These are phyloP conservation scores for Buxus sempervirens DNA, from an alignment of 164 flowering plant species.

Conservation along the genomic window DNA sequence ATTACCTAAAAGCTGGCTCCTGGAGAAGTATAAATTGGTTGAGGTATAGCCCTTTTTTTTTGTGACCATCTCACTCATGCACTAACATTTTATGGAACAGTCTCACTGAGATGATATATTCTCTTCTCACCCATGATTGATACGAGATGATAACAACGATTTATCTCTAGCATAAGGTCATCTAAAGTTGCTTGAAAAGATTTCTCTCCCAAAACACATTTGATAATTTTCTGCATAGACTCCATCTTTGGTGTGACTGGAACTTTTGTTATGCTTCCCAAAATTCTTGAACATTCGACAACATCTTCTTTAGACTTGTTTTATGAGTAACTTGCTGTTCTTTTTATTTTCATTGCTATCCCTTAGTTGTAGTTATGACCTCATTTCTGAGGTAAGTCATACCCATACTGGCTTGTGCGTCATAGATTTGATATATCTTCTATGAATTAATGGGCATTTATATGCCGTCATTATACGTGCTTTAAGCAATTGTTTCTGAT, in stretches of 20 bases:
- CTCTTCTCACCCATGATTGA: too few species aligned
- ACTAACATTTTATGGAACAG: too few species aligned
- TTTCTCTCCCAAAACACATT: too few species aligned
- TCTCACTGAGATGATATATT: too few species aligned
- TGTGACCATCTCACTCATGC: neutral
- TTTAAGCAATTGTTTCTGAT: neutral
- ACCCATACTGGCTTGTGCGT: neutral
- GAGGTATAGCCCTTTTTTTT: constrained; percentile 52
- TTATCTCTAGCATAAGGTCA: too few species aligned
- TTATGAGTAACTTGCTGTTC: neutral
- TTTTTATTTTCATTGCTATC: too few species aligned
- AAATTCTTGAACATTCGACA: neutral
- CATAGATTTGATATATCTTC: neutral
- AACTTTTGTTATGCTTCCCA: neutral
- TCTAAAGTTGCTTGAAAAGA: too few species aligned
- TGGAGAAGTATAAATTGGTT: constrained; percentile 67
- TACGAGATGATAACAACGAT: too few species aligned
- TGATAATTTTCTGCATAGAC: neutral
- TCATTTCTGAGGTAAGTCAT: neutral
- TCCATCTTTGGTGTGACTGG: neutral
- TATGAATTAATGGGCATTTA: neutral
- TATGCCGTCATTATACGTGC: neutral
- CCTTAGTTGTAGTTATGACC: too few species aligned
- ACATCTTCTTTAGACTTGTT: neutral
- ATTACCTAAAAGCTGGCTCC: constrained; percentile 60